A percentile compares a stretch with the other conserved stretches of the same genome.
phyloP scores from a whole-genome alignment of 805 yeast species.

The Phaffomyces antillensis region DNA sequence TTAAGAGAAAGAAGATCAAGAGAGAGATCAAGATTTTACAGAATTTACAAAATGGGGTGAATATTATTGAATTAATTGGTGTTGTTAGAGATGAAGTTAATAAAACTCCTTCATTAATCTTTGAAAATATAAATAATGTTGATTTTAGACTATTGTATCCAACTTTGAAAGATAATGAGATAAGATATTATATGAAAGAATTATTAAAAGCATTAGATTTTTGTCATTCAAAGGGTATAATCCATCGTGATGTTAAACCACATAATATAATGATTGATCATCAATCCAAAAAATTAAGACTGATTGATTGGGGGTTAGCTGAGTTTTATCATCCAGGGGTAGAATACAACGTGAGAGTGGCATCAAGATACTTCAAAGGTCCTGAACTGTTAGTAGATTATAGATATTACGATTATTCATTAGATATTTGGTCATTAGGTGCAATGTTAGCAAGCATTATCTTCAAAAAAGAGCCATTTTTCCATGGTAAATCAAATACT shows the following conservation, averaged over 20 bases:
- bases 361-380: constrained; percentile 86
- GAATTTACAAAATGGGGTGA: constrained; percentile 79
- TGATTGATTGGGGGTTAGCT: constrained; percentile 94
- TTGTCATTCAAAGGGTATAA: constrained; percentile 89
- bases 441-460: constrained; percentile 88
- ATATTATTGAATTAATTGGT: constrained; percentile 67
- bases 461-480: constrained; percentile 85
- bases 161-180: constrained; percentile 64
- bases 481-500: constrained; percentile 86
- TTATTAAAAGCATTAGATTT: constrained; percentile 77
- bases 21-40: constrained; percentile 84
- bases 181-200: constrained; percentile 78
- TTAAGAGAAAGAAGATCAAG: constrained; percentile 85
- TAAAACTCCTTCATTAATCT: constrained; percentile 83
- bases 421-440: constrained; percentile 88
- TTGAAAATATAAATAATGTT: constrained; percentile 76
- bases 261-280: constrained; percentile 94
- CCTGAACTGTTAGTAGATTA: constrained; percentile 83
- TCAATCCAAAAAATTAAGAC: constrained; percentile 46
- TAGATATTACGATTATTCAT: constrained; percentile 79
- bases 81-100: constrained; percentile 82
- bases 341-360: constrained; percentile 87
- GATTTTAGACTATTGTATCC: constrained; percentile 88
- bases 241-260: constrained; percentile 92
- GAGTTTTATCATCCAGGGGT: constrained; percentile 88